phyloP scores from a whole-genome alignment of 2,329 filamentous ascomycete species.

The Cladosporium halotolerans region DNA sequence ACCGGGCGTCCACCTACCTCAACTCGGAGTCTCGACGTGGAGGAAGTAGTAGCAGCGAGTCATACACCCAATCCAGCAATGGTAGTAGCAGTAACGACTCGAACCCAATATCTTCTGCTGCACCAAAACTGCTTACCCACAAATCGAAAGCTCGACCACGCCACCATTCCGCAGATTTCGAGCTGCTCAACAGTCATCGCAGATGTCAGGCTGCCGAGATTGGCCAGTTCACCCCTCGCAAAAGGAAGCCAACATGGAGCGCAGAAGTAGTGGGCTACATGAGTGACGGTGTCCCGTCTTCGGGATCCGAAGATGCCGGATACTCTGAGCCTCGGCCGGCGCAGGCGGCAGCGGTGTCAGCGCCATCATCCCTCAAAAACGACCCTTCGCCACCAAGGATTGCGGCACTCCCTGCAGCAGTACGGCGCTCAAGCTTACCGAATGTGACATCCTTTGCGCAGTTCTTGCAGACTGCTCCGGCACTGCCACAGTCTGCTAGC shows the following conservation, averaged over 20 bases:
- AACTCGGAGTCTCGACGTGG: conserved; percentile 13
- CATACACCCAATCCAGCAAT: conserved; percentile 18
- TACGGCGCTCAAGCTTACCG: conserved; percentile 25
- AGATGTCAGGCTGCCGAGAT: conserved; percentile 47
- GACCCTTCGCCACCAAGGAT: conserved; percentile 15
- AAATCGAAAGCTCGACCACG: conserved; percentile 11
- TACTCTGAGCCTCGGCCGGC: background rate
- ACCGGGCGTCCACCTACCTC: conserved; percentile 22
- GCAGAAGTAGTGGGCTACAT: background rate
- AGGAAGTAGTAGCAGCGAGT: conserved; percentile 15
- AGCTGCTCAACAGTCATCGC: conserved; percentile 41
- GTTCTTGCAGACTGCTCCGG: conserved; percentile 26
- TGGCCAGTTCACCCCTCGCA: conserved; percentile 37
- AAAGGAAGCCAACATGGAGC: conserved; percentile 16
- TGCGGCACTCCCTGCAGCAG: conserved; percentile 22
- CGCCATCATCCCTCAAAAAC: background rate
- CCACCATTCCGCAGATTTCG: conserved; percentile 24
- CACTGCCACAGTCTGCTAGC: conserved; percentile 13
- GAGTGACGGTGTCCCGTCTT: background rate
- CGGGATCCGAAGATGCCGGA: background rate
- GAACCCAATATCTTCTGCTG: conserved; percentile 21
- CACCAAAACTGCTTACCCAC: conserved; percentile 20
- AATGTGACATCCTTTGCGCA: conserved; percentile 27
- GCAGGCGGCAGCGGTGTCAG: background rate
- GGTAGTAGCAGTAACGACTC: conserved; percentile 18